These are phyloP conservation scores for Crepidotus variabilis DNA, from an alignment of 768 basidiomycete genomes.

Conservation along the genomic window DNA sequence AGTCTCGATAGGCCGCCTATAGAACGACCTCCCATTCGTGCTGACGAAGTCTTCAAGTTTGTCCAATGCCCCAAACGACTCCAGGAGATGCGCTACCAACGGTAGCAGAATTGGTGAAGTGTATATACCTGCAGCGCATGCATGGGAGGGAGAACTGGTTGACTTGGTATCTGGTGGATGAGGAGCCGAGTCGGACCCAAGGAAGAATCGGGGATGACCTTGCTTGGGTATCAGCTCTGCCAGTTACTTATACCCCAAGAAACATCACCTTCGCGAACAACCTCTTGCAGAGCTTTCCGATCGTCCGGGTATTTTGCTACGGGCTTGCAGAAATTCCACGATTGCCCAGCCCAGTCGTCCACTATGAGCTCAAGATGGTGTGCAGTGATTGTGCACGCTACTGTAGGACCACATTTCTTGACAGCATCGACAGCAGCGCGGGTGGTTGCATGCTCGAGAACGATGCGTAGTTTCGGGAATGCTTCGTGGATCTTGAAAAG, in stretches of 20 bases:
- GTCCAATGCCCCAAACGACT: conserved; percentile 83
- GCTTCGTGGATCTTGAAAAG: conserved; percentile 72
- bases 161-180: conserved; percentile 73
- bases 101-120: conserved; percentile 92
- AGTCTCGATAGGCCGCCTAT: conserved; percentile 36
- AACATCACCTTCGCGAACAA: conserved; percentile 66
- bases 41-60: conserved; percentile 80
- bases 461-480: conserved; percentile 91
- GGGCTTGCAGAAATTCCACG: conserved; percentile 96
- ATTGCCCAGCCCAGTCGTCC: conserved; percentile 95
- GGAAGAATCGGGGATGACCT: conserved; percentile 95
- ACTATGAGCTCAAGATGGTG: conserved; percentile 94
- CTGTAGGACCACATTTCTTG: conserved; percentile 70
- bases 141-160: conserved; percentile 59
- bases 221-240: neutral
- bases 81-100: conserved; percentile 82
- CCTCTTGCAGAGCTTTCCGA: conserved; percentile 72
- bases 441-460: conserved; percentile 96
- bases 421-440: conserved; percentile 87
- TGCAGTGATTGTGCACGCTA: conserved; percentile 95
- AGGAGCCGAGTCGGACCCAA: conserved; percentile 96
- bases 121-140: conserved; percentile 95
- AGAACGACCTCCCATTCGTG: conserved; percentile 76
- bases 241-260: neutral
- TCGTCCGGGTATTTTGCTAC: conserved; percentile 96